Conservation (phyloP, 805 yeast genomes). For the Saccharomycopsis schoenii region DNA sequence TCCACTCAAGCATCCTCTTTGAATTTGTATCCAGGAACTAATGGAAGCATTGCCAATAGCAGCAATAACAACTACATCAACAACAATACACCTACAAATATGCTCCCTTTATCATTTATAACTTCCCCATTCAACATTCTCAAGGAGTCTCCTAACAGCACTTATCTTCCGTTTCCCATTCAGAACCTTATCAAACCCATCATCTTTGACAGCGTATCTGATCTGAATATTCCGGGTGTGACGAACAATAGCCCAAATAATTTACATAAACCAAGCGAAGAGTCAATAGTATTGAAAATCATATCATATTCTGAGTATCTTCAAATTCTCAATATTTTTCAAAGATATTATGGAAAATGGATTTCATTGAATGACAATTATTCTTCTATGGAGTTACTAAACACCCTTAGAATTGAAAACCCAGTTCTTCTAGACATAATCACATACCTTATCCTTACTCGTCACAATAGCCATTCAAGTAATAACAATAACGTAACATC, state of each 20-base stretch:
- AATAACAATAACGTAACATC: not conserved
- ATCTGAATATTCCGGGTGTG: not conserved
- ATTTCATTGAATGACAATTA: conserved; percentile 41
- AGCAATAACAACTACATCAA: not conserved
- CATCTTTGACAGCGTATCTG: not conserved
- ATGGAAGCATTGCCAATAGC: too few relatives aligned
- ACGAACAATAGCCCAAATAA: not conserved
- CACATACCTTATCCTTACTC: not conserved
- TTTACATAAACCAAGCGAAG: not conserved
- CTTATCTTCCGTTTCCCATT: conserved; percentile 27
- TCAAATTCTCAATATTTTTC: conserved; percentile 37
- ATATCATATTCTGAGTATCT: conserved; percentile 26
- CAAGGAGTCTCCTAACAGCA: conserved; percentile 22
- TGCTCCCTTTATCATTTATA: conserved; percentile 25
- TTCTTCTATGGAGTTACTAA: conserved; percentile 32
- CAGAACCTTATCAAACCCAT: conserved; percentile 23
- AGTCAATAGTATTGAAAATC: not conserved
- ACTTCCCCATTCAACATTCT: conserved; percentile 35
- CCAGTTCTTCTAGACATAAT: conserved; percentile 32
- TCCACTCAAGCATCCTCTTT: not conserved
- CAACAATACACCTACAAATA: conserved; percentile 24
- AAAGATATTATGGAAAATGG: conserved; percentile 53
- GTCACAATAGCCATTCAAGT: not conserved
- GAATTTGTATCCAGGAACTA: not conserved
- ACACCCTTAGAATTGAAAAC: conserved; percentile 32